phyloP scores from a whole-genome alignment of 1,139 yeast species.

The Geotrichum australiense region DNA sequence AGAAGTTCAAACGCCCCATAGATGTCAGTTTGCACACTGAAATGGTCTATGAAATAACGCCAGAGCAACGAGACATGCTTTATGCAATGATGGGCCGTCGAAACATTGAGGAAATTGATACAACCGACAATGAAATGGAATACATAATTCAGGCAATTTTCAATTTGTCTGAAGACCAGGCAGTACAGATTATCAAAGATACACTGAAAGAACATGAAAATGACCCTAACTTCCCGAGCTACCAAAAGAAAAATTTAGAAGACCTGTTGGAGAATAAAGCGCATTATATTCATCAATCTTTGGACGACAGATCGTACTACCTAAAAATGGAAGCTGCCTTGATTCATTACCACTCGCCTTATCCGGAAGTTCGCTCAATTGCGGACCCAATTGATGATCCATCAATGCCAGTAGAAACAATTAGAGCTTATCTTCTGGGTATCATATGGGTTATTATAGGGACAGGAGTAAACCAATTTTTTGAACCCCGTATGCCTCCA shows the following conservation, averaged over 20 bases:
- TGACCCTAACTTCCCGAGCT: constrained; percentile 46
- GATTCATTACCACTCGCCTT: constrained; percentile 46
- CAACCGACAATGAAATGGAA: constrained; percentile 17
- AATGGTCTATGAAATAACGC: constrained; percentile 14
- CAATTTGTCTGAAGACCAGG: constrained; percentile 16
- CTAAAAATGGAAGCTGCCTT: constrained; percentile 38
- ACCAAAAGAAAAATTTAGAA: constrained; percentile 30
- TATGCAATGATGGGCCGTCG: constrained; percentile 18
- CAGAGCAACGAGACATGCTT: constrained; percentile 17
- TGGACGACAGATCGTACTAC: constrained; percentile 11
- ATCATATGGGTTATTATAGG: constrained; percentile 52
- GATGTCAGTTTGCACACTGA: constrained; percentile 14
- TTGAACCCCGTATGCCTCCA: constrained; percentile 49
- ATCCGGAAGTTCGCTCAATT: constrained; percentile 58
- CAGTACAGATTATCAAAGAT: constrained; percentile 34
- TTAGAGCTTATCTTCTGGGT: constrained; percentile 56
- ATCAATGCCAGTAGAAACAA: constrained; percentile 45
- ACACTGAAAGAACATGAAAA: constrained; percentile 38
- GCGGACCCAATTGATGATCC: constrained; percentile 50
- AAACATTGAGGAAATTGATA: constrained; percentile 16
- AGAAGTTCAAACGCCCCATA: constrained; percentile 9
- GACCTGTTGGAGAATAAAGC: constrained; percentile 21
- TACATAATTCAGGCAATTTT: constrained; percentile 17
- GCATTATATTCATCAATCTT: constrained; percentile 2
- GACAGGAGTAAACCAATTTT: constrained; percentile 52